Base-by-base conservation (phyloP, 140 eudicot species). In the Anethum foeniculum region DNA sequence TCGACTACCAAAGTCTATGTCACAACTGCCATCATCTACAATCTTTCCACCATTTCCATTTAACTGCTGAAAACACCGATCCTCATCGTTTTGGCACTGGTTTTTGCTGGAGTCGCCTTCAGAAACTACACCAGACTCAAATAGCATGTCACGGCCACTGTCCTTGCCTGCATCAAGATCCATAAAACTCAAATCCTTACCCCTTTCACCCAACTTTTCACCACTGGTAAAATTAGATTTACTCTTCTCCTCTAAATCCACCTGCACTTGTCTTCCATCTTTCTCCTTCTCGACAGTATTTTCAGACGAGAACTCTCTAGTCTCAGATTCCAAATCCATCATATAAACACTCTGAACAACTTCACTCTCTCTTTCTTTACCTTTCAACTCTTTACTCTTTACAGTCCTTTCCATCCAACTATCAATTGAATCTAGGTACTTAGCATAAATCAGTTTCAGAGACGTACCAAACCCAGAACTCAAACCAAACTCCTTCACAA, bases 271-370 rank as follows among this genome's bases (percentile, higher is more conserved):
- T 1, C 77, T 80, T 8, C 43, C 88, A 47, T 83, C 84, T 11
- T 62, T 81, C 60, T 80, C 82, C 65, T 86, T 82, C 73, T 82
- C 80, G 32, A 76, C 85, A 34, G 47, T 60, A 52, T 60, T 73
- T 25, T 41, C 75, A 0, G 85, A 79, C 36, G 56, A 79, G 79
- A 84, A 46, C 12, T 44, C 84, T 68, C 85, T 76, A 80, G 79
- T 71, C 79, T 83, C 91, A 36, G 88, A 62, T 27, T 85, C 85
- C 69, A 85, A 58, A 41, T 80, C 87, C 89, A 90, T 84, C 68
- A 68, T 75, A 71, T 62, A 8, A 72, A 69, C 56, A 56, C 77
- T 39, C 25, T 36, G 60, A 62, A 38, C 44, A 28, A 5, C 11
- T 23, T n/a, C 64, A 46, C 74, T 19, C 11, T 65, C 81, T 43